Base-by-base conservation (phyloP, 106 monocot genomes). In the Ottelia alismoides region DNA sequence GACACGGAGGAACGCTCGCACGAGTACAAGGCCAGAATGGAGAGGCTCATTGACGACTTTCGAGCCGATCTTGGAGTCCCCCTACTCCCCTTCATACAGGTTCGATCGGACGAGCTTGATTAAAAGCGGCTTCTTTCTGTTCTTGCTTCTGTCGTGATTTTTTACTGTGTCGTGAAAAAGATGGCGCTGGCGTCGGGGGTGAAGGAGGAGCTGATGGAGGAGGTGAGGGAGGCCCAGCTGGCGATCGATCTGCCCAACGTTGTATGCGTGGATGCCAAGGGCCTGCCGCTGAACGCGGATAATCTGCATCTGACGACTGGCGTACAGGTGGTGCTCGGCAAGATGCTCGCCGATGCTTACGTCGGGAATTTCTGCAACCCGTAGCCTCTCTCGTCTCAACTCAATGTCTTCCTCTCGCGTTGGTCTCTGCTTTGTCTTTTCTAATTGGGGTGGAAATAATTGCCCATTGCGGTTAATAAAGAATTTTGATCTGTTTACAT, bases 181-280 rank as follows among this genome's bases (percentile, higher is more conserved):
- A n/a, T n/a, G n/a, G 92, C 85, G 14, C 22, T 92, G 51, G 69
- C 78, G 12, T 85, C 82, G 0, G 92, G 92, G 11, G 9, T 0
- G 27, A 67, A 79, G 22, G 64, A 59, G 31, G 23, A 35, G 20
- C 45, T 62, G 59, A 52, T 81, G 22, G 78, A 76, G 55, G 67
- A 59, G 51, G 73, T 92, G 24, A 75, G 85, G 52, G 57, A 75
- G 43, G 85, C 81, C 22, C 92, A 92, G 65, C 48, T 82, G 49
- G 75, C 62, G 22, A 70, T 85, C 7, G 31, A 71, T 23, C 24
- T 82, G 47, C 70, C 66, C 14, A 68, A 74, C 56, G 92, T 92
- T 45, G 25, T 67, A 1, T 76, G 71, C 21, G 85, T 92, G 2
- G 85, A 92, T 57, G 78, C 92, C 2, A 78, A 65, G 58, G 82